phyloP scores from a whole-genome alignment of 2,329 filamentous ascomycete species.

The Chrysoporthe deuterocubensis region DNA sequence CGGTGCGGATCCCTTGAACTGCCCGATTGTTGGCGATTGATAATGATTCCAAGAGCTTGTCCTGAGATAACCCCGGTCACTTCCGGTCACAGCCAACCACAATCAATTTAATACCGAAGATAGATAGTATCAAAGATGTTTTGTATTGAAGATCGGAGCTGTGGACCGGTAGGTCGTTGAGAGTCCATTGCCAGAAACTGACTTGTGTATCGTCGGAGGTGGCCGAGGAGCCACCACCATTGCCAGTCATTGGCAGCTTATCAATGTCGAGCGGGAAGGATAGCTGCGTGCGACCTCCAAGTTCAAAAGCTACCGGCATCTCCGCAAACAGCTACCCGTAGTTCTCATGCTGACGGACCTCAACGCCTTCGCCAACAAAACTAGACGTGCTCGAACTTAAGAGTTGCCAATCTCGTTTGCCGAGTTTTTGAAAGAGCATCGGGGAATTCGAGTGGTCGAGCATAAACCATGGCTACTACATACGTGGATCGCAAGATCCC shows the following conservation, averaged over 20 bases:
- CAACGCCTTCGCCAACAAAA: background rate
- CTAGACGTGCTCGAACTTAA: background rate
- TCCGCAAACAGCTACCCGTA: background rate
- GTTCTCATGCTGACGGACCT: background rate
- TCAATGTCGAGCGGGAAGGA: conserved; percentile 1
- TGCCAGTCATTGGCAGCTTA: conserved; percentile 21
- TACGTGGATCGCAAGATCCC: conserved; percentile 28
- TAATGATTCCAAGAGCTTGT: too few species aligned
- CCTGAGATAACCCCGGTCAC: too few species aligned
- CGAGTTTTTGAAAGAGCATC: background rate
- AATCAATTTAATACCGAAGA: too few species aligned
- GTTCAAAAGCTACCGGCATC: conserved; percentile 11
- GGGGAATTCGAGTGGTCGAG: background rate
- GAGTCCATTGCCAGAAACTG: background rate
- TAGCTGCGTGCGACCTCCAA: background rate
- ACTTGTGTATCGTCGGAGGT: conserved; percentile 18
- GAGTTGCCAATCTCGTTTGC: background rate
- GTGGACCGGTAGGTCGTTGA: background rate
- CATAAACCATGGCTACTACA: conserved; percentile 21
- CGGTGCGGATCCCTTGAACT: conserved; percentile 10
- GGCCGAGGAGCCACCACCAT: conserved; percentile 13
- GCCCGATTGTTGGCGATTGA: background rate
- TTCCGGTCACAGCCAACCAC: too few species aligned
- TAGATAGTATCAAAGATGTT: too few species aligned
- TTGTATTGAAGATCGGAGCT: too few species aligned